Base-by-base conservation (phyloP, 2,329 filamentous ascomycete genomes). In the Venturiaceae sp. region DNA sequence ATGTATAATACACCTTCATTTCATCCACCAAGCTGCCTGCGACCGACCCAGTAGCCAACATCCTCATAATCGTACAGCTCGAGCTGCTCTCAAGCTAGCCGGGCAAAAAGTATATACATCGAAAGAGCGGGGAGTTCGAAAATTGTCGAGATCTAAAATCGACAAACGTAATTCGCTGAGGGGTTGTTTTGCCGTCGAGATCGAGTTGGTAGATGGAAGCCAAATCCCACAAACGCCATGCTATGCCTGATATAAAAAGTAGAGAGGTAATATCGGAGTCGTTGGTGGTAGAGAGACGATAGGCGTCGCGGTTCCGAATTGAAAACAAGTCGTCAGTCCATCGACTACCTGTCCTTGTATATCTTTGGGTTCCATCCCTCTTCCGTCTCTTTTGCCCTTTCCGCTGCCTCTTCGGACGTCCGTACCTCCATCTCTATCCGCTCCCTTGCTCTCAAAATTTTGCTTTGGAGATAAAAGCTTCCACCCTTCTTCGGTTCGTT, bases 381-480 rank as follows among this genome's bases (percentile, higher is more conserved):
- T 69, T 87, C 84, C 57, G 87, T 67, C 73, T 96, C 91, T 58
- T 86, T 85, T 68, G 95, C 90, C 67, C 84, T 79, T 65, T 85
- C 84, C 14, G 82, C 80, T 69, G 86, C 84, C 69, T 89, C 86
- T 67, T 84, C 79, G 60, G 85, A 82, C 60, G 88, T 84, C 63
- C 85, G 80, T 41, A 94, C 77, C 74, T 99, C 92, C 66, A 87
- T 81, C 77, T 97, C 92, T 75, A 99, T 87, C 63, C 94, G 80
- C 76, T 99, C 92, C 67, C 92, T 83, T 60, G 94, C 94, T 62
- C 94, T 81, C 65, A 97, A 75, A 58, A 99, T 84, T 77, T 99
- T 99, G 80, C 92, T 97, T 76, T 99, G 94, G 53, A 99, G 80
- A 74, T 99, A 99, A 75, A 99, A 99, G 68, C 91, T 96, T 57